A percentile compares a stretch with the other conserved stretches of the same genome.
Evolutionary conservation across 495 filamentous ascomycete genomes (phyloP).

Genomic region (Penicillium manginii): DNA sequence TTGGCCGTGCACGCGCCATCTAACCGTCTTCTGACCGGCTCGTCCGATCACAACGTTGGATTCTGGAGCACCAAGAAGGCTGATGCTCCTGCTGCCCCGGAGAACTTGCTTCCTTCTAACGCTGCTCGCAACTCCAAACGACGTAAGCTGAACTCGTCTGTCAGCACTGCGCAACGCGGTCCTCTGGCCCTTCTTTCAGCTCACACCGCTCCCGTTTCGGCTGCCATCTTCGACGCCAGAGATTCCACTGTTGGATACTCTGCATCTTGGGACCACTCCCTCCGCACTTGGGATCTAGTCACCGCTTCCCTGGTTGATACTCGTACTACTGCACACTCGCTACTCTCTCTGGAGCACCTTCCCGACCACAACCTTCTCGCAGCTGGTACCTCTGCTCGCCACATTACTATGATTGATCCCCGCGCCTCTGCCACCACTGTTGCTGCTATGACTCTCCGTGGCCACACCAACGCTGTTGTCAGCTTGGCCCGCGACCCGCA

Average conservation of each 20-base stretch:
- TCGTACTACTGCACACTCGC: constrained; percentile 76
- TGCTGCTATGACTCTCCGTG: constrained; percentile 82
- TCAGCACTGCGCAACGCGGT: constrained; percentile 72
- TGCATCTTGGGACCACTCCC: constrained; percentile 81
- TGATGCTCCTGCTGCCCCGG: constrained; percentile 69
- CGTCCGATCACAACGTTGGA: constrained; percentile 75
- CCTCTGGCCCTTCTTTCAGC: constrained; percentile 71
- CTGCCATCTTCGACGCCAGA: constrained; percentile 77
- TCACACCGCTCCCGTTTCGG: constrained; percentile 73
- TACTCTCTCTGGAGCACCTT: constrained; percentile 75
- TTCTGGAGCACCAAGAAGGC: constrained; percentile 82
- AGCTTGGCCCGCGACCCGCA: constrained; percentile 69
- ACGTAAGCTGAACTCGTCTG: constrained; percentile 70
- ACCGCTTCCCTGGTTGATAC: constrained; percentile 75
- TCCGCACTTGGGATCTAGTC: constrained; percentile 88
- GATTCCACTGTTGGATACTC: constrained; percentile 91
- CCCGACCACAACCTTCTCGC: constrained; percentile 73
- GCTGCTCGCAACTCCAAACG: constrained; percentile 67
- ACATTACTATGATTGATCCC: constrained; percentile 89
- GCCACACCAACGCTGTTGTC: constrained; percentile 84
- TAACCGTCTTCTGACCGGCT: constrained; percentile 80
- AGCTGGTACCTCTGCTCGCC: constrained; percentile 80
- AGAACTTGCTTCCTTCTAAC: constrained; percentile 64
- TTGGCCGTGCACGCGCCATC: constrained; percentile 77
- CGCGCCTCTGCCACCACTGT: constrained; percentile 72